phyloP scores from a whole-genome alignment of 1,284 basidiomycete genomes.

The Jaminaea rosea region DNA sequence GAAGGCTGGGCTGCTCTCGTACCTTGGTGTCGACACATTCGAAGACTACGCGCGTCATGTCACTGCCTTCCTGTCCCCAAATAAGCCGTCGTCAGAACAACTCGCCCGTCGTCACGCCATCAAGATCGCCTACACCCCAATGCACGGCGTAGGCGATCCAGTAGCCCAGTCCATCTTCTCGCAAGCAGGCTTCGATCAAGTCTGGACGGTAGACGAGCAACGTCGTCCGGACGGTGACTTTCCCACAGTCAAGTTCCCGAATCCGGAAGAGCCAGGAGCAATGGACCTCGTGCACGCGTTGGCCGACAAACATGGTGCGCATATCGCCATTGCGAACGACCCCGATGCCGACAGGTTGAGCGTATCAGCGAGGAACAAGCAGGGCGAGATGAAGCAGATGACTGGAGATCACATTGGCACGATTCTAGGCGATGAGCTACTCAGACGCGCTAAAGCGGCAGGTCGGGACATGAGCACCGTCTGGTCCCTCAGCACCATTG shows the following conservation, averaged over 20 bases:
- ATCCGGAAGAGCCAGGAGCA: slow-evolving; percentile 35
- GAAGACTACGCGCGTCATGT: slow-evolving; percentile 23
- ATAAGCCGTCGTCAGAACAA: slow-evolving; percentile 6
- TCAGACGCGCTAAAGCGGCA: slow-evolving; percentile 17
- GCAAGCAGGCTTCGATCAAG: slow-evolving; percentile 15
- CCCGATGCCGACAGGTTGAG: slow-evolving; percentile 35
- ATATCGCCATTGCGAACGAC: slow-evolving; percentile 35
- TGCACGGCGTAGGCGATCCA: slow-evolving; percentile 34
- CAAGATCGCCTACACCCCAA: slow-evolving; percentile 27
- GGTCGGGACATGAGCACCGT: slow-evolving; percentile 7
- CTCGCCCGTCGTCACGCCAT: not conserved
- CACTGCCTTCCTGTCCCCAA: not conserved
- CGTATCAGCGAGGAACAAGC: slow-evolving; percentile 23
- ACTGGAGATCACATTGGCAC: slow-evolving; percentile 36
- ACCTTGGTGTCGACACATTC: slow-evolving; percentile 21
- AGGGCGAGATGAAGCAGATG: slow-evolving; percentile 22
- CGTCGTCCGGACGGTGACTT: slow-evolving; percentile 32
- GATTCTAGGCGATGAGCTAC: slow-evolving; percentile 30
- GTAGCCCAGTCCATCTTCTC: slow-evolving; percentile 9
- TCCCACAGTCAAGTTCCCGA: slow-evolving; percentile 36
- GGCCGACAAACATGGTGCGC: slow-evolving; percentile 23
- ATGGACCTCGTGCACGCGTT: slow-evolving; percentile 33
- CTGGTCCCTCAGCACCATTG: slow-evolving; percentile 31
- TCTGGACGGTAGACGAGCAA: slow-evolving; percentile 31
- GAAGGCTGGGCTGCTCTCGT: slow-evolving; percentile 10